Conservation (phyloP, 139 green algal genomes). For the Asterochloris sp. region DNA sequence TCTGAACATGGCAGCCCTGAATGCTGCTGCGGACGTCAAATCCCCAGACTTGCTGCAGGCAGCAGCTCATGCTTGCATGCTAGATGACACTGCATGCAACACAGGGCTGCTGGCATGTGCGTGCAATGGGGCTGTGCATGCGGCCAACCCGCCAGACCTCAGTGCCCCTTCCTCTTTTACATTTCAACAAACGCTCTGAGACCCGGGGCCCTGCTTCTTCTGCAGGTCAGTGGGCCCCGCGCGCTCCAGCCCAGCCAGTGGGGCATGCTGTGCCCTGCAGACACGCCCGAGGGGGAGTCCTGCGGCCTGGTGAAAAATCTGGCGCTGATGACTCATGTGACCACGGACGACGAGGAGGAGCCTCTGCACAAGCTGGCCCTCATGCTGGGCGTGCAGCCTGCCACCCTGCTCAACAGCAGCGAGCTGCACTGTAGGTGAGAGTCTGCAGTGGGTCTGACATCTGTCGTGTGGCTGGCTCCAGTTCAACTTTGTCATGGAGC, state of each 20-base stretch:
- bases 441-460: background rate
- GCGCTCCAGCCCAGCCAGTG: slow-evolving; percentile 94
- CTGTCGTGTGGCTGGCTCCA: no score
- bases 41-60: background rate
- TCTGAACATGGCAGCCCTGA: no score
- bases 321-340: slow-evolving; percentile 98
- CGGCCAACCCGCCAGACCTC: background rate
- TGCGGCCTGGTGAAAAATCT: slow-evolving; percentile 99
- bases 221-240: slow-evolving; percentile 72
- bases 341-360: slow-evolving; percentile 80
- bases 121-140: background rate
- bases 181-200: background rate
- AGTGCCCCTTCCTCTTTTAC: background rate
- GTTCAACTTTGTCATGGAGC: no score
- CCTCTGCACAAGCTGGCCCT: slow-evolving; percentile 56
- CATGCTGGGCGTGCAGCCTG: slow-evolving; percentile 77
- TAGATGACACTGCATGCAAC: background rate
- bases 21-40: no score
- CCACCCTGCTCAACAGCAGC: slow-evolving; percentile 46
- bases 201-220: background rate
- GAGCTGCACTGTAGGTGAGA: slow-evolving; percentile 66
- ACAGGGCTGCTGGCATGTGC: no score
- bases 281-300: slow-evolving; percentile 96
- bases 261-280: slow-evolving; percentile 97
- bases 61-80: background rate